Evolutionary conservation across 23 red algal species (phyloP).

Genomic region (Gracilaria vermiculophylla): DNA sequence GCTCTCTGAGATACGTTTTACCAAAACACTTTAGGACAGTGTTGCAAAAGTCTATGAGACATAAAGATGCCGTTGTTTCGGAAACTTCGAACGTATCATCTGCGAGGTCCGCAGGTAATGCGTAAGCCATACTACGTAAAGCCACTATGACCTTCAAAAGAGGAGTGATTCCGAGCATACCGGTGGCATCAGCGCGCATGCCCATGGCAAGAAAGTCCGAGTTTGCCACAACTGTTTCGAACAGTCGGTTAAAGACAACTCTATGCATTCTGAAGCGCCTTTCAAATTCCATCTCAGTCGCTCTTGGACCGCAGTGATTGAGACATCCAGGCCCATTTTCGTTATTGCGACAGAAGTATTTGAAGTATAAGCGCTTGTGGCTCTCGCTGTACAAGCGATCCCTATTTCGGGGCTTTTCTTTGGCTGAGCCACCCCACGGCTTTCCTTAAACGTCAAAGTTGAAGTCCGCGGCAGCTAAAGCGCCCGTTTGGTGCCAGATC

Average conservation of each 20-base stretch:
- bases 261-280: too few relatives aligned
- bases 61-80: neutral
- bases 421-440: too few relatives aligned
- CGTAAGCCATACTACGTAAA: neutral
- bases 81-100: neutral
- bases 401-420: too few relatives aligned
- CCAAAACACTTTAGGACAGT: neutral
- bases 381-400: too few relatives aligned
- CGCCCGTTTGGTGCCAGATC: too few relatives aligned
- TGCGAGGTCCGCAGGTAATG: neutral
- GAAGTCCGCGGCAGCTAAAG: too few relatives aligned
- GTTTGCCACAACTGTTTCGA: neutral
- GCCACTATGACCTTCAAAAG: neutral
- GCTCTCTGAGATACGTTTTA: neutral
- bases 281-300: too few relatives aligned
- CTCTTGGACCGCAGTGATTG: too few relatives aligned
- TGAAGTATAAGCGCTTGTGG: too few relatives aligned
- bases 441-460: too few relatives aligned
- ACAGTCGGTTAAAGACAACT: neutral
- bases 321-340: too few relatives aligned
- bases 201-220: neutral
- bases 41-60: neutral
- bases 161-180: neutral
- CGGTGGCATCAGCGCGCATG: slow-evolving; percentile 5
- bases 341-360: too few relatives aligned